Evolutionary conservation across 192 early-diverging fungal genomes (phyloP).

Genomic region (Coemansia sp.): DNA sequence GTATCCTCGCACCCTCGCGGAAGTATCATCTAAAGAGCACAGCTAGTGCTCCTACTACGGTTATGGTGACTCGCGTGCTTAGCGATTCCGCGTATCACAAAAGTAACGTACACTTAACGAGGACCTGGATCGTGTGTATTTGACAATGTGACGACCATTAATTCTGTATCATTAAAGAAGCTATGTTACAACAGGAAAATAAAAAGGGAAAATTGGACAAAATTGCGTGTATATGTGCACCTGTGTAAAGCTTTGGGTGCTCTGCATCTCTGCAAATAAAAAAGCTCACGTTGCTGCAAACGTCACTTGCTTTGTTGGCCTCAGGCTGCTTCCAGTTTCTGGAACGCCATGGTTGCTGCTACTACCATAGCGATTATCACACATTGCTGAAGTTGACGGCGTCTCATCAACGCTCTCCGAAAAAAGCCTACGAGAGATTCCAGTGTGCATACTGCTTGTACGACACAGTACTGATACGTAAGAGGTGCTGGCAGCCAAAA

Average conservation of each 20-base stretch:
- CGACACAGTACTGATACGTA: conserved; percentile 21
- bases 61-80: not conserved
- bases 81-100: not conserved
- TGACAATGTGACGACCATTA: not conserved
- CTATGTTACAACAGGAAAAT: conserved; percentile 7
- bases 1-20: not conserved
- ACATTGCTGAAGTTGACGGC: conserved; percentile 1
- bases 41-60: not conserved
- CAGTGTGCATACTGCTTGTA: not conserved
- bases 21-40: not conserved
- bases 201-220: not conserved
- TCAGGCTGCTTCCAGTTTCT: not conserved
- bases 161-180: too few relatives aligned
- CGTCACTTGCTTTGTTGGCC: conserved; percentile 43
- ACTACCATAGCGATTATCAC: not conserved
- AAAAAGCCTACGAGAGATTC: not conserved
- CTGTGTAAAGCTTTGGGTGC: not conserved
- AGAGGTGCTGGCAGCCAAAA: conserved; percentile 10
- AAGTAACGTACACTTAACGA: not conserved
- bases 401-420: conserved; percentile 5
- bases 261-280: too few relatives aligned
- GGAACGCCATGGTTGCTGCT: not conserved
- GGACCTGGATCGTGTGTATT: not conserved
- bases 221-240: not conserved
- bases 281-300: conserved; percentile 21